Evolutionary conservation across 768 basidiomycete genomes (phyloP).

Genomic region (Boletales sp.): DNA sequence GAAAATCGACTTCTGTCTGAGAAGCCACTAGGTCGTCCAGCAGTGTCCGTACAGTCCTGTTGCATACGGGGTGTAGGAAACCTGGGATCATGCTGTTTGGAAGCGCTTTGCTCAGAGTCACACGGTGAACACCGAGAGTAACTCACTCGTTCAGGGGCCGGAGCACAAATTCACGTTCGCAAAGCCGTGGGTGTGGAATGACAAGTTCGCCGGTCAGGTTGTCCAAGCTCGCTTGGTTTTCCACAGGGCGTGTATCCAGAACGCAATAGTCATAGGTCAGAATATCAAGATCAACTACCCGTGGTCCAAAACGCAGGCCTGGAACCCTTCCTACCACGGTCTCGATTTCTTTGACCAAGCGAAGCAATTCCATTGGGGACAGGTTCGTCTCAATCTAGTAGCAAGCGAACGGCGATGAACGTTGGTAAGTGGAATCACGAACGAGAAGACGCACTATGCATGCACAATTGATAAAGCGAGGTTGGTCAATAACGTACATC

Average conservation of each 20-base stretch:
- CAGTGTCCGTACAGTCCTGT: conserved; percentile 45
- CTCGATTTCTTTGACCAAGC: conserved; percentile 72
- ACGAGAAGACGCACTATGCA: conserved; percentile 60
- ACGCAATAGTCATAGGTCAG: conserved; percentile 62
- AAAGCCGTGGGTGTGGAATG: conserved; percentile 78
- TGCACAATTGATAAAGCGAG: conserved; percentile 86
- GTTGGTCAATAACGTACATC: conserved; percentile 95
- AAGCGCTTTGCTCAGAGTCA: background rate
- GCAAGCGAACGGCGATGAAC: background rate
- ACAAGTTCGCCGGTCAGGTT: conserved; percentile 66
- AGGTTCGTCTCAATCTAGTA: conserved; percentile 72
- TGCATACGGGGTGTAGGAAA: conserved; percentile 58
- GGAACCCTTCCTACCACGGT: conserved; percentile 69
- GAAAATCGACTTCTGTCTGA: conserved; percentile 30
- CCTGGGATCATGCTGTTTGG: conserved; percentile 71
- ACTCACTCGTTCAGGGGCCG: conserved; percentile 81
- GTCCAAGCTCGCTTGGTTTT: conserved; percentile 49
- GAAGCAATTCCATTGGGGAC: conserved; percentile 53
- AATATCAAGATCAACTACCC: conserved; percentile 88
- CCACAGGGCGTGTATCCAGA: conserved; percentile 54
- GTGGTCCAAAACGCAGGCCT: conserved; percentile 79
- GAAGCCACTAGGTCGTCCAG: conserved; percentile 38
- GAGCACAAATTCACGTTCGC: conserved; percentile 90
- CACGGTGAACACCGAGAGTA: background rate
- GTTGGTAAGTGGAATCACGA: background rate